Conservation (phyloP, 805 yeast species). For the Pichia scutulata region DNA sequence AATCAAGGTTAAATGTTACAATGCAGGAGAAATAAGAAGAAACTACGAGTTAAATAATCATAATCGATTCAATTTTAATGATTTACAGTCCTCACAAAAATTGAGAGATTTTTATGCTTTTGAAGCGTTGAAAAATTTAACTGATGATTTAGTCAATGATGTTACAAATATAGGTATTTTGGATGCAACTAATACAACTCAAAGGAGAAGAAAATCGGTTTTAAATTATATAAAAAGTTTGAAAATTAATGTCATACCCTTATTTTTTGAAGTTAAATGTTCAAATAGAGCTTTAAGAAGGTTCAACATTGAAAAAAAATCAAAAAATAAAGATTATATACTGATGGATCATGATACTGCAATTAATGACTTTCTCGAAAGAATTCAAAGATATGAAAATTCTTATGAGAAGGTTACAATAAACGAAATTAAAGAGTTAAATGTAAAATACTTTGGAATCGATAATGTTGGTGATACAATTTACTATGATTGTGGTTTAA, state of each 20-base stretch:
- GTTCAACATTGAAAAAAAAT: slow-evolving; percentile 58
- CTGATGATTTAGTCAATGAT: slow-evolving; percentile 65
- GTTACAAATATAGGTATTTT: slow-evolving; percentile 87
- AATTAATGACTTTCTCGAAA: slow-evolving; percentile 49
- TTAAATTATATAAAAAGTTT: slow-evolving; percentile 45
- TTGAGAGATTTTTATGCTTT: slow-evolving; percentile 90
- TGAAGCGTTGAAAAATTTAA: slow-evolving; percentile 76
- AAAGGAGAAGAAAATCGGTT: slow-evolving; percentile 47
- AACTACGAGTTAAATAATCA: slow-evolving; percentile 21
- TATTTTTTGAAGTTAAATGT: slow-evolving; percentile 55
- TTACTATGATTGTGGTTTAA: slow-evolving; percentile 27
- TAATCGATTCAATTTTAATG: slow-evolving; percentile 23
- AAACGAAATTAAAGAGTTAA: slow-evolving; percentile 25
- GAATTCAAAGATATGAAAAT: slow-evolving; percentile 44
- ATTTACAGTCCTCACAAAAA: slow-evolving; percentile 38
- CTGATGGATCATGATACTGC: slow-evolving; percentile 45
- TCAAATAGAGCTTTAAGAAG: slow-evolving; percentile 42
- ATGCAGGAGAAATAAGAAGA: slow-evolving; percentile 48
- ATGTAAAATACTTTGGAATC: slow-evolving; percentile 26
- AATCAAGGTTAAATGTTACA: slow-evolving; percentile 30
- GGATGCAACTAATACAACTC: slow-evolving; percentile 64
- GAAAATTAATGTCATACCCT: slow-evolving; percentile 35
- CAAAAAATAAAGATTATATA: slow-evolving; percentile 53
- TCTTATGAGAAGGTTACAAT: slow-evolving; percentile 32
- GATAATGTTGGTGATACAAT: slow-evolving; percentile 30